Base-by-base conservation (phyloP, 164 flowering plant species). In the Umbellularia californica region DNA sequence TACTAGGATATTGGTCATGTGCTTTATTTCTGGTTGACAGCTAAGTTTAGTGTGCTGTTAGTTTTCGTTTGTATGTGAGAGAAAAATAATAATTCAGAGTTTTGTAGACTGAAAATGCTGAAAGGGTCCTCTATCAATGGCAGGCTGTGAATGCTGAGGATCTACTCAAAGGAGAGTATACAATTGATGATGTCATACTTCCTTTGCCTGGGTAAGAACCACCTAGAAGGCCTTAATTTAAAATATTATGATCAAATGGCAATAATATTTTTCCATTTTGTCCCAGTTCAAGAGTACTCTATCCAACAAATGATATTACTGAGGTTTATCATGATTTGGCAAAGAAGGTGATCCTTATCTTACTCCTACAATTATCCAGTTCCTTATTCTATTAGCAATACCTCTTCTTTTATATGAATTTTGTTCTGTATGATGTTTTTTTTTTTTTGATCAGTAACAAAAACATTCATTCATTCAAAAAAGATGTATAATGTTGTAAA, bases 131-230 rank as follows among this genome's bases (percentile, higher is more conserved):
- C 65, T 78, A 27, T 51, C 62, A 75, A 41, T 77, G 67, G 71
- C 91, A 95, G 99, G 88, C 69, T 70, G 77, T 90, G 50, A 76
- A 71, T 78, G 88, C 82, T 9, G 94, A 90, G 73, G 96, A 93
- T 83, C 74, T 95, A 33, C 79, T 70, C 41, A 68, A 80, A 65
- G 89, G 90, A 65, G 84, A 69, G 20, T 92, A 92, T 73, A 78
- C 88, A 22, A 70, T 87, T 82, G 87, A 90, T 15, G 98, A 95
- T 82, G 82, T 95, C 69, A 79, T 93, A 77, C 99, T 95, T 80
- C 99, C 99, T 72, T 78, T 93, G 82, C 98, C 98, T 76, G 98
- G 99, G 98, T 92, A 77, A 83, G 87, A 20, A 25, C 65, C 30
- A 47, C 35, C n/a, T 66, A 41, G 2, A 58, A n/a, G 55, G 3